A percentile compares a stretch with the other conserved stretches of the same genome.
Evolutionary conservation across 1,139 yeast genomes (phyloP).

Genomic region (Nadsonia commutata): DNA sequence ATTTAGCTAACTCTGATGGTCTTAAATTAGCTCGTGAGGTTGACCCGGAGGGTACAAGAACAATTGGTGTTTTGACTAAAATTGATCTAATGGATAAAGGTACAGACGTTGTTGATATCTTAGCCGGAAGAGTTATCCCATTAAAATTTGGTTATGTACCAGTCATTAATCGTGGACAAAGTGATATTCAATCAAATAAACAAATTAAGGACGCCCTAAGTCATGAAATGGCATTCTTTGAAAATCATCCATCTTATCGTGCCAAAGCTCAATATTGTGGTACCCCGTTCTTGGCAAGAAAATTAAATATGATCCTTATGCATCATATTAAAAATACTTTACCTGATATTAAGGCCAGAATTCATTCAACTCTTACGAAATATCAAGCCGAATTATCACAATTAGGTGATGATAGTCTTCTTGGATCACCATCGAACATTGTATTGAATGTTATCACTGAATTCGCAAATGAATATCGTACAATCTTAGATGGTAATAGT

Average conservation of each 20-base stretch:
- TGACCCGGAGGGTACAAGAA: conserved; percentile 92
- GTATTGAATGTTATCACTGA: conserved; percentile 85
- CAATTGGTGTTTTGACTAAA: conserved; percentile 93
- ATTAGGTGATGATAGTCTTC: conserved; percentile 62
- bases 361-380: conserved; percentile 78
- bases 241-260: conserved; percentile 87
- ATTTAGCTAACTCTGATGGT: conserved; percentile 95
- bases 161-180: conserved; percentile 94
- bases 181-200: conserved; percentile 77
- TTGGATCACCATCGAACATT: conserved; percentile 77
- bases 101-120: conserved; percentile 93
- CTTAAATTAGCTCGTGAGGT: conserved; percentile 92
- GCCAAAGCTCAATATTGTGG: conserved; percentile 91
- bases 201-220: conserved; percentile 79
- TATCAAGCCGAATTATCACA: conserved; percentile 65
- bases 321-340: conserved; percentile 90
- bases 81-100: conserved; percentile 98
- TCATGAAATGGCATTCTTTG: conserved; percentile 69
- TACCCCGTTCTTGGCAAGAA: conserved; percentile 90
- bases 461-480: conserved; percentile 71
- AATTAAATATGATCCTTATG: conserved; percentile 74
- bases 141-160: conserved; percentile 94
- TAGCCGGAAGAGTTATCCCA: conserved; percentile 93
- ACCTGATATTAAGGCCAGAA: conserved; percentile 88
- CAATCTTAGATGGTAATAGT: conserved; percentile 86